Evolutionary conservation across 345 rosid species (phyloP).

Genomic region (Aegle marmelos): DNA sequence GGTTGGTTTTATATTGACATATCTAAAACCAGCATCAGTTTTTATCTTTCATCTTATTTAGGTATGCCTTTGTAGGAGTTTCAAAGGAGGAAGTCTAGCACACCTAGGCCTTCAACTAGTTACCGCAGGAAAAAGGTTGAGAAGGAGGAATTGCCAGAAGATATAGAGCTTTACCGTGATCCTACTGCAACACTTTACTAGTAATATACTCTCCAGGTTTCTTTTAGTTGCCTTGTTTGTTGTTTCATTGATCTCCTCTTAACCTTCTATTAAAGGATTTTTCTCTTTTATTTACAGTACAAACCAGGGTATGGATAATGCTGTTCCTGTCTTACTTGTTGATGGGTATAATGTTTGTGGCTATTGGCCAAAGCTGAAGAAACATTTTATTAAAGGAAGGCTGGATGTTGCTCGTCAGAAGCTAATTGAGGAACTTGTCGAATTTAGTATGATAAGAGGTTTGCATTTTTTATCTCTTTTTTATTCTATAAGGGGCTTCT

Average conservation of each 20-base stretch:
- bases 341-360: conserved; percentile 98
- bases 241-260: conserved; percentile 5
- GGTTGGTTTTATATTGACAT: conserved; percentile 28
- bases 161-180: conserved; percentile 62
- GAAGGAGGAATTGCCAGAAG: conserved; percentile 70
- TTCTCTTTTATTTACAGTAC: conserved; percentile 54
- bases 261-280: conserved; percentile 10
- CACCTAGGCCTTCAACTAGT: conserved; percentile 81
- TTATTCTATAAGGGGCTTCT: background rate
- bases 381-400: conserved; percentile 79
- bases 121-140: conserved; percentile 75
- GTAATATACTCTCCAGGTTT: conserved; percentile 44
- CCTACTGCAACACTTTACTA: conserved; percentile 72
- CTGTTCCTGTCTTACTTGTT: conserved; percentile 89
- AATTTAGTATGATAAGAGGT: conserved; percentile 78
- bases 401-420: conserved; percentile 84
- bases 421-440: conserved; percentile 72
- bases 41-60: conserved; percentile 8
- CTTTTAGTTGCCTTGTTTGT: conserved; percentile 5
- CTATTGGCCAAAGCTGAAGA: conserved; percentile 85
- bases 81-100: conserved; percentile 51
- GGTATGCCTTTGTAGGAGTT: conserved; percentile 43
- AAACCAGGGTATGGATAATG: conserved; percentile 57
- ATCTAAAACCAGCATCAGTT: background rate
- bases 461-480: conserved; percentile 6